phyloP scores from a whole-genome alignment of 2,329 filamentous ascomycete genomes.

The Talaromyces sp. region DNA sequence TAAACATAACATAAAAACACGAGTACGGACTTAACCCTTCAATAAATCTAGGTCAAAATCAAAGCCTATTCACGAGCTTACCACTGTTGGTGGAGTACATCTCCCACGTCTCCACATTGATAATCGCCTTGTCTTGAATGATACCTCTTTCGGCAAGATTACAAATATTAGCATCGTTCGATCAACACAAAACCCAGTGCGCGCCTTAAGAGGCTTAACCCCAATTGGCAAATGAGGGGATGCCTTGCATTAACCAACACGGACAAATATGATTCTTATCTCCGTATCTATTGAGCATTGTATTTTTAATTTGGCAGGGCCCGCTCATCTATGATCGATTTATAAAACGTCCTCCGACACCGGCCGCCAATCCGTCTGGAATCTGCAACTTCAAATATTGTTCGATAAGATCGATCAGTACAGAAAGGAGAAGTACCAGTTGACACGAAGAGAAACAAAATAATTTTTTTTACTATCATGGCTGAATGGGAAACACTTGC shows the following conservation, averaged over 20 bases:
- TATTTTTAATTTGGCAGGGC: too few relatives aligned
- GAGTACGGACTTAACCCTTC: too few relatives aligned
- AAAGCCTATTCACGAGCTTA: too few relatives aligned
- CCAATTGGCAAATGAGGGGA: neutral
- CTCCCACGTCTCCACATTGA: too few relatives aligned
- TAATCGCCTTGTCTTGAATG: neutral
- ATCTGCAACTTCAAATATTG: neutral
- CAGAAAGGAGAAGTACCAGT: neutral
- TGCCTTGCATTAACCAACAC: neutral
- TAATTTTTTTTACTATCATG: neutral
- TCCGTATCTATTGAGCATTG: neutral
- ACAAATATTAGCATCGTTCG: neutral
- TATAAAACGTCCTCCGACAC: neutral
- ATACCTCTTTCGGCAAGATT: neutral
- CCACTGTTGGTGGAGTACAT: too few relatives aligned
- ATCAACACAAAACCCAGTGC: neutral
- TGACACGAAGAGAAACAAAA: too few relatives aligned
- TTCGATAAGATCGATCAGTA: neutral
- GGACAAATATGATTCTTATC: neutral
- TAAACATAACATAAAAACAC: too few relatives aligned
- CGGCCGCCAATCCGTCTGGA: neutral
- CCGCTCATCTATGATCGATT: neutral
- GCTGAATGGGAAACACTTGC: slow-evolving; percentile 15
- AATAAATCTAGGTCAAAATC: too few relatives aligned
- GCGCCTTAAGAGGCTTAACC: too few relatives aligned